A percentile compares a stretch with the other conserved stretches of the same genome.
phyloP scores from a whole-genome alignment of 441 rosid species.

The Brassica hybrid region DNA sequence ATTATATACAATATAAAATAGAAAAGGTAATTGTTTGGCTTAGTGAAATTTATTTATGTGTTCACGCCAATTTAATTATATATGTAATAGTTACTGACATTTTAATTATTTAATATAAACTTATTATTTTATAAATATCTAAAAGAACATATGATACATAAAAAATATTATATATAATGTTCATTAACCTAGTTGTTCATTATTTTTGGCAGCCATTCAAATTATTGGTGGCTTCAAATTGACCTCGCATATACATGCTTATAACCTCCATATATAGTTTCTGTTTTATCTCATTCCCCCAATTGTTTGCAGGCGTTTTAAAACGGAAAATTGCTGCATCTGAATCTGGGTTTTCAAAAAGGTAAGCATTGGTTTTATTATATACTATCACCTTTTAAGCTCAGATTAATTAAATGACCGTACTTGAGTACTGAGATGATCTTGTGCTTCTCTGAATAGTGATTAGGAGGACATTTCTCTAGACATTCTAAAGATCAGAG shows the following conservation, averaged over 20 bases:
- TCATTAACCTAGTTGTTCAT: no score
- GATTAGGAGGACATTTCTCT: conserved; percentile 7
- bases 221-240: conserved; percentile 46
- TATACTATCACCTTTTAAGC: background rate
- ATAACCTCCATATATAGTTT: background rate
- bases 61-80: no score
- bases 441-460: background rate
- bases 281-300: conserved; percentile 1
- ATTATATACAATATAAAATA: no score
- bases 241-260: conserved; percentile 6
- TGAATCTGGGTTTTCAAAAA: conserved; percentile 1
- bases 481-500: background rate
- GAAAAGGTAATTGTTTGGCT: no score
- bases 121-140: no score
- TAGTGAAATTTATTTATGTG: no score
- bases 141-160: no score
- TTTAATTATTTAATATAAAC: no score
- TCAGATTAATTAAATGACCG: background rate
- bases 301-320: background rate
- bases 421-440: background rate
- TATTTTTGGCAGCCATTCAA: conserved; percentile 39
- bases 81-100: no score
- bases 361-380: conserved; percentile 20
- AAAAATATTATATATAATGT: no score
- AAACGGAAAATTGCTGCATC: background rate